Percentiles rank a stretch among this genome's conserved stretches.
Evolutionary conservation across 768 basidiomycete species (phyloP).

Genomic region (Panus rudis): DNA sequence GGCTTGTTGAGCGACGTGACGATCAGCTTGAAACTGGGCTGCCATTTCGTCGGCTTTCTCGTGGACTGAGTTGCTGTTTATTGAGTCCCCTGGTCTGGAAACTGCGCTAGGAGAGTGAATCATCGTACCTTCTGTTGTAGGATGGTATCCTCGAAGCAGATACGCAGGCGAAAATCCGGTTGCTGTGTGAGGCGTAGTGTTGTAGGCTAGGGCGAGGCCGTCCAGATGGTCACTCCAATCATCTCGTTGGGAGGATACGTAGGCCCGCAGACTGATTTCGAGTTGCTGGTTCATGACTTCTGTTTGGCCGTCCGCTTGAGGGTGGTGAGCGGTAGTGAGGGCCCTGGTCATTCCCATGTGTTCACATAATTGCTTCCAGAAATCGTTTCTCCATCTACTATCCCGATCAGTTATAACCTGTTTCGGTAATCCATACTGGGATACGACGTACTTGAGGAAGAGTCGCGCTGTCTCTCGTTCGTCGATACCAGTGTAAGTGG

Average conservation of each 20-base stretch:
- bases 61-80: neutral
- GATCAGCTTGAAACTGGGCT: neutral
- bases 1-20: neutral
- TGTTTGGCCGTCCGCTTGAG: conserved; percentile 29
- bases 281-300: conserved; percentile 6
- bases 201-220: neutral
- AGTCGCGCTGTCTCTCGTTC: conserved; percentile 2
- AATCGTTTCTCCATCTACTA: conserved; percentile 3
- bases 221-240: neutral
- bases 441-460: conserved; percentile 6
- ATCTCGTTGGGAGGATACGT: neutral
- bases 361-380: conserved; percentile 5
- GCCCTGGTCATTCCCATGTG: conserved; percentile 1
- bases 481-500: neutral
- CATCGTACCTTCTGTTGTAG: neutral
- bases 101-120: neutral
- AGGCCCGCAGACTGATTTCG: neutral
- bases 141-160: neutral
- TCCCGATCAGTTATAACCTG: conserved; percentile 8
- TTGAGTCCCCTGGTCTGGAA: neutral
- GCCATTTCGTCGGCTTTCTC: neutral
- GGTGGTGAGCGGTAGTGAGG: conserved; percentile 8
- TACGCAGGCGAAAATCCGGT: neutral
- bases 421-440: conserved; percentile 4
- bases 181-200: conserved; percentile 1